phyloP scores from a whole-genome alignment of 2,329 filamentous ascomycete genomes.

The Paecilomyces dactylethromorphus region DNA sequence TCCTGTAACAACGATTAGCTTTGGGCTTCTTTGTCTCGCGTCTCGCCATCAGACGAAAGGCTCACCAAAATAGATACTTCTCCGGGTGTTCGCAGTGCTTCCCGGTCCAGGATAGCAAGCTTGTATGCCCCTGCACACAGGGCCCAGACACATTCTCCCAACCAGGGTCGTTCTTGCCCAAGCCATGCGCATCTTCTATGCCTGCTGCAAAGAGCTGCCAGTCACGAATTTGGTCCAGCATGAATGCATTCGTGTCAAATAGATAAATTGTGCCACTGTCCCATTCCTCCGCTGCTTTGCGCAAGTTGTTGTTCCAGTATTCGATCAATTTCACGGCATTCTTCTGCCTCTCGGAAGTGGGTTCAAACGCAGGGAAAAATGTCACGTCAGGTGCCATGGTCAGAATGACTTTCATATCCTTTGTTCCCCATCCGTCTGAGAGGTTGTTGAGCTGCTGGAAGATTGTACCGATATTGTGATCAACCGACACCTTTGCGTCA shows the following conservation, averaged over 20 bases:
- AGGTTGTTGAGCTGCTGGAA: constrained; percentile 26
- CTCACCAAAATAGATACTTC: constrained; percentile 37
- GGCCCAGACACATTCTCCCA: constrained; percentile 32
- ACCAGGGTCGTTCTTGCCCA: constrained; percentile 25
- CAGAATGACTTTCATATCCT: constrained; percentile 30
- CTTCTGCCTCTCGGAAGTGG: constrained; percentile 24
- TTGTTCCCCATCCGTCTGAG: constrained; percentile 18
- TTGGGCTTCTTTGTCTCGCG: constrained; percentile 6
- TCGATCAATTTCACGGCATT: constrained; percentile 24
- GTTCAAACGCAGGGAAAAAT: constrained; percentile 30
- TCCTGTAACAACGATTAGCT: constrained; percentile 21
- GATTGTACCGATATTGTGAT: constrained; percentile 25
- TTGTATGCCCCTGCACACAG: constrained; percentile 22
- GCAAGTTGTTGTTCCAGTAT: constrained; percentile 28
- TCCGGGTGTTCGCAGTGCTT: constrained; percentile 28
- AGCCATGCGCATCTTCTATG: constrained; percentile 26
- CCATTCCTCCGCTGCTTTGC: constrained; percentile 24
- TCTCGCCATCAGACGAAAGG: constrained; percentile 6
- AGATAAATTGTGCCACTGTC: constrained; percentile 27
- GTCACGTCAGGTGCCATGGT: constrained; percentile 33
- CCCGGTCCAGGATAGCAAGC: constrained; percentile 19
- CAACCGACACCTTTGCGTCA: constrained; percentile 17
- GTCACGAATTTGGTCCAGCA: constrained; percentile 32
- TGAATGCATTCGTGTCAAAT: constrained; percentile 34
- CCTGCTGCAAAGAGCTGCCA: constrained; percentile 30